Evolutionary conservation across 1,284 basidiomycete genomes (phyloP), one percentile per base, ranked within the genome.

Genomic region (Trichosporon sp.): DNA sequence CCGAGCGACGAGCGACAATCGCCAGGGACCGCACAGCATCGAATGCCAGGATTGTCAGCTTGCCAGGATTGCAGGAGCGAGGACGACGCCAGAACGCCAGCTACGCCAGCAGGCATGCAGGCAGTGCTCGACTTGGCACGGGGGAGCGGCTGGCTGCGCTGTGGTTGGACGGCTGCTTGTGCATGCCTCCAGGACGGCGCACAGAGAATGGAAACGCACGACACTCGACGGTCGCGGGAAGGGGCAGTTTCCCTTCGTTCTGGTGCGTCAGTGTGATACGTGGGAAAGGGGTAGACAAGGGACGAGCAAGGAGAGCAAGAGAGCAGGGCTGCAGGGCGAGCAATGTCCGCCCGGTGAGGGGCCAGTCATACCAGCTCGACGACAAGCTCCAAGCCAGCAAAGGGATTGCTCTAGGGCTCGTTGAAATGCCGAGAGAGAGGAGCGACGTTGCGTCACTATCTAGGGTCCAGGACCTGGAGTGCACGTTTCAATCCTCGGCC

Each of bases 1-100:
- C 56, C 56, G 56, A 61, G 56, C 56, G 56, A 61, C 56, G 56
- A 54, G 51, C 51, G 51, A 61, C 56, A 61, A 61, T 61, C 56
- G 32, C 26, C 56, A 61, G 56, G 56, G 56, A 31, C 56, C 3
- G 32, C 32, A 32, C 56, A 61, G 56, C 56, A 61, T 54, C 51
- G 51, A 54, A 26, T 54, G 51, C 21, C 56, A 61, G 56, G 26
- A 35, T 61, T 31, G 26, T 31, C 31, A 32, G 26, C 10, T 3
- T 32, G 26, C 26, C 51, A 54, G 51, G 51, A 54, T 26, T 5
- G 21, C 51, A 21, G 51, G 56, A 61, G 56, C 56, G 56, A 61
- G 31, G 32, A 26, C 31, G 56, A 35, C 56, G 32, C 56, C 56
- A 35, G 19, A 54, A 54, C 51, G 51, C 51, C 51, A 54, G 51